phyloP scores from a whole-genome alignment of 129 eudicot species.

The Apium graveolens region DNA sequence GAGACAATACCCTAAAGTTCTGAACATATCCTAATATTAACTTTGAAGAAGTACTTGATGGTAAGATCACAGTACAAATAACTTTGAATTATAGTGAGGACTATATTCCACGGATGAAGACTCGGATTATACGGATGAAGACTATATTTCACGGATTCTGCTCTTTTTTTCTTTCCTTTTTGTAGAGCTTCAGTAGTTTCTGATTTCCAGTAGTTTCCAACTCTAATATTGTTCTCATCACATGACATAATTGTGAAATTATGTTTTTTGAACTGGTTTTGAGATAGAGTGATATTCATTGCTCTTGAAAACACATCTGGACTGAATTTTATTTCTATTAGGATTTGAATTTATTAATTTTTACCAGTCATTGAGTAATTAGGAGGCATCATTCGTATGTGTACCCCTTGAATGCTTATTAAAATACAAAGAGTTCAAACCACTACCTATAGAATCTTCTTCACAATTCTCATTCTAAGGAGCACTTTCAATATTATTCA shows the following conservation, averaged over 20 bases:
- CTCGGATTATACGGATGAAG: no score
- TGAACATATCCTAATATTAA: no score
- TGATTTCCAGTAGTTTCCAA: neutral
- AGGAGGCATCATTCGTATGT: conserved; percentile 10
- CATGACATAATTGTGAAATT: neutral
- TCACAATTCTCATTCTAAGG: conserved; percentile 32
- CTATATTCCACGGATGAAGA: no score
- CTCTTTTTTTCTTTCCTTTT: conserved; percentile 7
- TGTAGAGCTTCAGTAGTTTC: conserved; percentile 9
- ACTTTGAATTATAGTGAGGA: no score
- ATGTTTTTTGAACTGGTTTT: conserved; percentile 9
- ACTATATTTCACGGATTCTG: no score
- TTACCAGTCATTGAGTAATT: conserved; percentile 5
- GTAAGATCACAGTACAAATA: no score
- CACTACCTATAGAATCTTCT: no score
- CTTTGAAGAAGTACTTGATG: no score
- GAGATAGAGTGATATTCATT: neutral
- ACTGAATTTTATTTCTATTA: conserved; percentile 15
- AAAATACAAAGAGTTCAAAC: conserved; percentile 14
- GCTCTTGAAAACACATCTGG: conserved; percentile 9
- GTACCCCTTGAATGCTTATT: conserved; percentile 16
- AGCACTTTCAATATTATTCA: conserved; percentile 42
- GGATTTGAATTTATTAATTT: conserved; percentile 7
- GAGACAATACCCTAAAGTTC: no score
- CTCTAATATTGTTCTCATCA: conserved; percentile 1